Percentiles rank a stretch among this genome's conserved stretches.
phyloP scores from a whole-genome alignment of 192 early-diverging fungal genomes.

The Globomyces pollinis-pini region DNA sequence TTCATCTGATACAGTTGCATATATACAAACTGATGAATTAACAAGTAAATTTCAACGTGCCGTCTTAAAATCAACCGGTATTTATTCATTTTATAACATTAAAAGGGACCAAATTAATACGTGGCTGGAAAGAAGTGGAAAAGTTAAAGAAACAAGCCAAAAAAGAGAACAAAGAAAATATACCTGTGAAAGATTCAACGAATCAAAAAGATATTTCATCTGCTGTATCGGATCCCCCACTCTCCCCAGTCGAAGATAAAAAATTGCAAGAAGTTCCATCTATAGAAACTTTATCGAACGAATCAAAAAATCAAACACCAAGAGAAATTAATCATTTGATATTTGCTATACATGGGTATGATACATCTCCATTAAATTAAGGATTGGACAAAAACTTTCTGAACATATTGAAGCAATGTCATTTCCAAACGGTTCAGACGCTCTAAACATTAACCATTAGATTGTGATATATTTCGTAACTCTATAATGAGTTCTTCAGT shows the following conservation, averaged over 20 bases:
- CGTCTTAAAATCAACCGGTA: constrained; percentile 62
- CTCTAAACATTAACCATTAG: no score
- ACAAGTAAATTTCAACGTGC: constrained; percentile 53
- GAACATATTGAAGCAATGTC: constrained; percentile 63
- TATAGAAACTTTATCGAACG: no score
- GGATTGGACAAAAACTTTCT: constrained; percentile 74
- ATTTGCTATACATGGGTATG: constrained; percentile 71
- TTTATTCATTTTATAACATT: no score
- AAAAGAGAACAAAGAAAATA: constrained; percentile 35
- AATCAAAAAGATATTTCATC: constrained; percentile 24
- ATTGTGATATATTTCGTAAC: constrained; percentile 14
- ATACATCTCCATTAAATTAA: constrained; percentile 8
- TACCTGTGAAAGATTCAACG: constrained; percentile 35
- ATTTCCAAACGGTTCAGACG: constrained; percentile 50
- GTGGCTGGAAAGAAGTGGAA: constrained; percentile 70
- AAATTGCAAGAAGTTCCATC: neutral
- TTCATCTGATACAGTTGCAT: constrained; percentile 52
- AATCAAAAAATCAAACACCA: no score
- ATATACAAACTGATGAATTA: constrained; percentile 54
- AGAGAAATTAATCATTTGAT: constrained; percentile 70
- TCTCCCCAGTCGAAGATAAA: constrained; percentile 33
- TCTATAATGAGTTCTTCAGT: constrained; percentile 18
- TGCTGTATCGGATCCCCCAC: neutral
- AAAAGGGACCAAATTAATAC: constrained; percentile 56
- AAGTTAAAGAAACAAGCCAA: constrained; percentile 33